Percentiles rank a stretch among this genome's conserved stretches.
These are phyloP conservation scores for Penicillium bialowiezense DNA, from an alignment of 495 filamentous ascomycete species.

Conservation along the genomic window DNA sequence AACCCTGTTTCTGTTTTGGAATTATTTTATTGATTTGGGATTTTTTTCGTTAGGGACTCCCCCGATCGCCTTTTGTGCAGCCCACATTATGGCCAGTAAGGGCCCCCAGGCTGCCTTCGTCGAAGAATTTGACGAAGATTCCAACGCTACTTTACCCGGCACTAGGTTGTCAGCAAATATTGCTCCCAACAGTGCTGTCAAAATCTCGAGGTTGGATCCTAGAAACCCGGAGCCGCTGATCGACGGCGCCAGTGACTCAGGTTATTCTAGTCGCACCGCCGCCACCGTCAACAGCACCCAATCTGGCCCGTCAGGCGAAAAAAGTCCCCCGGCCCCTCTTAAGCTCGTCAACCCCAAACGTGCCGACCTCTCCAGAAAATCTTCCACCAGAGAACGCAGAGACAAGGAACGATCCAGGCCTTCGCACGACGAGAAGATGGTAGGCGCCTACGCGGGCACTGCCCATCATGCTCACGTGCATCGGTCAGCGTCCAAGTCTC, in stretches of 20 bases:
- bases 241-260: conserved; percentile 59
- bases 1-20: conserved; percentile 17
- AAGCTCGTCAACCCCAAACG: conserved; percentile 38
- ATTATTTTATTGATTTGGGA: no score
- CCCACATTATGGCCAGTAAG: conserved; percentile 36
- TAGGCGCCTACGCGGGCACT: conserved; percentile 31
- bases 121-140: conserved; percentile 59
- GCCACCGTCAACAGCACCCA: conserved; percentile 55
- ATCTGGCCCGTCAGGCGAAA: conserved; percentile 48
- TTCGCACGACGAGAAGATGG: conserved; percentile 36
- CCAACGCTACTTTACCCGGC: conserved; percentile 43
- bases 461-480: conserved; percentile 28
- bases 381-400: conserved; percentile 34
- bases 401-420: conserved; percentile 32
- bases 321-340: conserved; percentile 37
- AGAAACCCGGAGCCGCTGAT: conserved; percentile 33
- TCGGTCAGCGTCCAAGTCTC: conserved; percentile 36
- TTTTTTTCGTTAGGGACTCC: conserved; percentile 8
- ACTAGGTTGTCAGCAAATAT: conserved; percentile 50
- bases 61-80: conserved; percentile 21
- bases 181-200: conserved; percentile 40
- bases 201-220: conserved; percentile 49
- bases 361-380: conserved; percentile 29
- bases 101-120: conserved; percentile 44
- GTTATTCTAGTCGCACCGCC: conserved; percentile 62